A percentile compares a stretch with the other conserved stretches of the same genome.
phyloP scores from a whole-genome alignment of 345 rosid genomes.

The Bretschneidera sinensis region DNA sequence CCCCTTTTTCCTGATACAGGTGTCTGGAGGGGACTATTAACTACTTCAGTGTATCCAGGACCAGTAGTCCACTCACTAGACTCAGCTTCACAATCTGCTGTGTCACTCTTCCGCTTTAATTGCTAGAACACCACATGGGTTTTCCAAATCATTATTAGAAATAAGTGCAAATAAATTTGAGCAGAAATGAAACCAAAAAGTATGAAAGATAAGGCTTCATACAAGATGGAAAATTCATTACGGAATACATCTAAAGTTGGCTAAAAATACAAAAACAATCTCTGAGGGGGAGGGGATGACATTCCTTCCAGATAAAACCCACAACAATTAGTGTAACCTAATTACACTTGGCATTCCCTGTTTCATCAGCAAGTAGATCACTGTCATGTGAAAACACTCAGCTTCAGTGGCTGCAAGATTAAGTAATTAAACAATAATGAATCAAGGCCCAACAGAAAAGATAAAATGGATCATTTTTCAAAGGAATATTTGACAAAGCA shows the following conservation, averaged over 20 bases:
- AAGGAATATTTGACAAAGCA: too few species aligned
- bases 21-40: constrained; percentile 56
- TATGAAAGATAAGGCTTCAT: background rate
- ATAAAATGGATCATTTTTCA: too few species aligned
- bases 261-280: too few species aligned
- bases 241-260: too few species aligned
- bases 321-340: background rate
- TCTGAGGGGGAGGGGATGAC: background rate
- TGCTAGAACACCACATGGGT: constrained; percentile 33
- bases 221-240: too few species aligned
- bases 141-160: constrained; percentile 17
- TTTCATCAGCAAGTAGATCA: too few species aligned
- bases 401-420: too few species aligned
- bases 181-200: constrained; percentile 11
- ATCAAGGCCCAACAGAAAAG: too few species aligned
- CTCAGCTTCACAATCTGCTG: constrained; percentile 47
- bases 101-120: constrained; percentile 75
- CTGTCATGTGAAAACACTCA: too few species aligned
- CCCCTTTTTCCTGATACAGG: constrained; percentile 72
- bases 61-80: constrained; percentile 43
- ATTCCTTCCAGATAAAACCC: too few species aligned
- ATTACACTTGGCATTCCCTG: too few species aligned
- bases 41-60: constrained; percentile 44
- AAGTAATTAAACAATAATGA: too few species aligned
- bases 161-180: background rate